Base-by-base conservation (phyloP, 495 filamentous ascomycete genomes). In the Staphylotrichum longicolle region DNA sequence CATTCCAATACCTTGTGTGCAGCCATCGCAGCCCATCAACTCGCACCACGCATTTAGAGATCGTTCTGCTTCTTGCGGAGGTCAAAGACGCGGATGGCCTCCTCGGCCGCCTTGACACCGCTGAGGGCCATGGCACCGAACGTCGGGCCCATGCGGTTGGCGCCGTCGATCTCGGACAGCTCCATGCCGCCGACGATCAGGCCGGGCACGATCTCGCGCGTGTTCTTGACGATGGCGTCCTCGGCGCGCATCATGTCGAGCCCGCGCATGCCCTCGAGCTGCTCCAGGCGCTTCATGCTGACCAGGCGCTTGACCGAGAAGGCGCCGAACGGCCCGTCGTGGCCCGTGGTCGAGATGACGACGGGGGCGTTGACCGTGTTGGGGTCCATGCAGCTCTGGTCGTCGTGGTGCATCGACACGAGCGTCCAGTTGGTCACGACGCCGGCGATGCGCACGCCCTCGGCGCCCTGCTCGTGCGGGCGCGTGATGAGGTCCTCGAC, bases 371-470 rank as follows among this genome's bases (percentile, higher is more conserved):
- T 95, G 82, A 96, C 92, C 72, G 91, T 95, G 82, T 92, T 96
- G 63, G 91, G 91, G 74, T 96, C 91, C 90, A 94, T 95, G 86
- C 91, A 94, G 61, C 83, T 88, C 78, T 94, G 91, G 76, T 93
- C 90, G 33, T 69, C 70, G 72, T 96, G 91, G 75, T 96, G 90
- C 80, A 94, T 89, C 60, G 85, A 83, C 55, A 95, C 91, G 27
- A 96, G 82, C 1, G 91, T 94, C 91, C 91, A 96, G 83, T 96
- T 96, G 59, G 89, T 91, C 63, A 96, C 91, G 4, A 94, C 91
- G 69, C 91, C 91, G 10, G 91, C 90, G 63, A 96, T 85, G 53
- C 86, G 84, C 46, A 92, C 70, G 3, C 54, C 60, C 8, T 48
- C 62, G 4, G 72, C 75, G 39, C 81, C 81, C 8, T 75, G 65